Percentiles rank a stretch among this genome's conserved stretches.
These are phyloP conservation scores for Xylaria cubensis DNA, from an alignment of 495 filamentous ascomycete genomes.

Conservation along the genomic window DNA sequence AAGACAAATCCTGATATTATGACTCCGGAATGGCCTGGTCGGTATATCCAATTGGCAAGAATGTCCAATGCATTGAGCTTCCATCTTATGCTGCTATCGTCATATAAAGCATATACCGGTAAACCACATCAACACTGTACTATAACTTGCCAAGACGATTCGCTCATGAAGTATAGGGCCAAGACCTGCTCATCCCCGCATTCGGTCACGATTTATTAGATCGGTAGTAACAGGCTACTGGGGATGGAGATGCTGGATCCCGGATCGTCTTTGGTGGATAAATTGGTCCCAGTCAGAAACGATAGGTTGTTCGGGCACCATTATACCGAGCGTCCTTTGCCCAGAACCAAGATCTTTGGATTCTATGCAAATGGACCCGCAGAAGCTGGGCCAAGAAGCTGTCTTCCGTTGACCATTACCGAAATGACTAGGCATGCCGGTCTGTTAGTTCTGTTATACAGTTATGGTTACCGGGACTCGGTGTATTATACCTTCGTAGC, in stretches of 20 bases:
- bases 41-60: neutral
- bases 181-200: slow-evolving; percentile 4
- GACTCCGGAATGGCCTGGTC: neutral
- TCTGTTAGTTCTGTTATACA: neutral
- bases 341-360: neutral
- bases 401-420: neutral
- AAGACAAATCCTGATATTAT: neutral
- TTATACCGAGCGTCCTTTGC: slow-evolving; percentile 15
- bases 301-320: slow-evolving; percentile 18
- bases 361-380: neutral
- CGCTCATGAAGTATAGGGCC: neutral
- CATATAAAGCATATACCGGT: neutral
- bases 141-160: slow-evolving; percentile 17
- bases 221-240: neutral
- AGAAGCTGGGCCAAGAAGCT: neutral
- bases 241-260: slow-evolving; percentile 5
- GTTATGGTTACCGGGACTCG: neutral
- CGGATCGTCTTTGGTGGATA: slow-evolving; percentile 28
- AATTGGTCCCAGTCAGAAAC: slow-evolving; percentile 8
- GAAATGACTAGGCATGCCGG: neutral
- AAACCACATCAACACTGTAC: neutral
- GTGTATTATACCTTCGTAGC: neutral
- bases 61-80: neutral
- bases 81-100: neutral
- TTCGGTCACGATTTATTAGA: neutral